Evolutionary conservation across 495 filamentous ascomycete genomes (phyloP).

Genomic region (Usnea hakonensis): DNA sequence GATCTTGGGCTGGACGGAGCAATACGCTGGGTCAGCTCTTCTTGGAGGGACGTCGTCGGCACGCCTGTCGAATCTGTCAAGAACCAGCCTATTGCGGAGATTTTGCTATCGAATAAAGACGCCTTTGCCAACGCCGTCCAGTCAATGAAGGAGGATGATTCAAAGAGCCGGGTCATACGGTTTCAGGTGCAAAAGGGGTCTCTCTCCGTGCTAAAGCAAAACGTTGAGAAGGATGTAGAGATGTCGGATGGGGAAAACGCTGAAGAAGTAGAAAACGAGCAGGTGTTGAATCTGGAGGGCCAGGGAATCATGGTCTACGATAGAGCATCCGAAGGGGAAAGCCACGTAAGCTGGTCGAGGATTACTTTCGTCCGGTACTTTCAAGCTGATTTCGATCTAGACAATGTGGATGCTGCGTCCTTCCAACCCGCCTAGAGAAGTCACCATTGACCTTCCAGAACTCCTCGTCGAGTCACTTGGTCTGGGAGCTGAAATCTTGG

Average conservation of each 20-base stretch:
- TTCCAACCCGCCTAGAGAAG: slow-evolving; percentile 78
- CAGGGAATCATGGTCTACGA: slow-evolving; percentile 98
- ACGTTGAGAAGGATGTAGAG: slow-evolving; percentile 19
- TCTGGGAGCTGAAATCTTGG: slow-evolving; percentile 88
- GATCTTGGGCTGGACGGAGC: slow-evolving; percentile 82
- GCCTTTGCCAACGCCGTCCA: slow-evolving; percentile 77
- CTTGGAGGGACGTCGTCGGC: slow-evolving; percentile 92
- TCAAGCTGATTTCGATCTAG: slow-evolving; percentile 36
- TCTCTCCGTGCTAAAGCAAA: slow-evolving; percentile 41
- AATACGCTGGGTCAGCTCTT: slow-evolving; percentile 91
- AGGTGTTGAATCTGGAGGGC: slow-evolving; percentile 73
- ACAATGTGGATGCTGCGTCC: slow-evolving; percentile 99
- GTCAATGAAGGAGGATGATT: slow-evolving; percentile 86
- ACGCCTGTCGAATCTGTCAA: slow-evolving; percentile 64
- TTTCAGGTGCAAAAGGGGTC: slow-evolving; percentile 70
- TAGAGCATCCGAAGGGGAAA: slow-evolving; percentile 72
- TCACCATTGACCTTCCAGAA: slow-evolving; percentile 87
- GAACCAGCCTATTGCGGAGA: slow-evolving; percentile 68
- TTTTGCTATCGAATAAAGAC: slow-evolving; percentile 68
- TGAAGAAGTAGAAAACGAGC: slow-evolving; percentile 35
- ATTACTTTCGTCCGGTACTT: not conserved
- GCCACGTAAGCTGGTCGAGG: slow-evolving; percentile 61
- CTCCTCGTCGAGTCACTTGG: slow-evolving; percentile 91
- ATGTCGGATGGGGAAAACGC: slow-evolving; percentile 34
- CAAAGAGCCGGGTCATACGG: slow-evolving; percentile 82